Evolutionary conservation across 257 asterid species (phyloP), one percentile per base, ranked within the genome.

Genomic region (Craterostigma plantagineum): DNA sequence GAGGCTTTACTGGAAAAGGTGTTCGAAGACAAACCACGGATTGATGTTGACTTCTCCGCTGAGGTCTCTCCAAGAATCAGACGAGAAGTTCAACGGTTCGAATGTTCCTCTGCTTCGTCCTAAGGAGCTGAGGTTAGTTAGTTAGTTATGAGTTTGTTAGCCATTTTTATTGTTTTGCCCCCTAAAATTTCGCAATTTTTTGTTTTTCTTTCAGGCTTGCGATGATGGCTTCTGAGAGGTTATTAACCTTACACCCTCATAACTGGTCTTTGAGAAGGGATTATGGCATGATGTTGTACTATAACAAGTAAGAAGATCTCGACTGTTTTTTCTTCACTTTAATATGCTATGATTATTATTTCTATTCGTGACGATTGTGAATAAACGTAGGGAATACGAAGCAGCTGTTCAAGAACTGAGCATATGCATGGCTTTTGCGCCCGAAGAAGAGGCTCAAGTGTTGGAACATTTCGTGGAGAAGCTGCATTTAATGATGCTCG

Each of bases 381-480:
- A 3, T 4, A 1, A 3, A 12, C 42, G 37, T 73, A 85, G 96
- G 74, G 81, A 81, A 49, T 86, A 77, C 41, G 91, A 67, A 60
- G 81, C 71, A 17, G 94, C 94, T 0, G 84, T 86, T 23, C 92
- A 73, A 71, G 96, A 86, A 67, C 94, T 86, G 11, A 86, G 96
- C 79, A 81, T 86, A 50, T 86, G 92, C 64, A 75, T 86, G 96
- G 94, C 82, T 16, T 81, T n/a, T n/a, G n/a, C n/a, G n/a, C n/a
- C n/a, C n/a, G n/a, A n/a, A n/a, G n/a, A n/a, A n/a, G n/a, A n/a
- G n/a, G n/a, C n/a, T n/a, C n/a, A n/a, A n/a, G n/a, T n/a, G n/a
- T n/a, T n/a, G n/a, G n/a, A n/a, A n/a, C n/a, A n/a, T n/a, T n/a
- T n/a, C n/a, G n/a, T n/a, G n/a, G n/a, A n/a, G n/a, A n/a, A n/a